Percentiles rank a stretch among this genome's conserved stretches.
These are phyloP conservation scores for Entelexis paramagnoliae DNA, from an alignment of 1,139 yeast genomes.

Conservation along the genomic window DNA sequence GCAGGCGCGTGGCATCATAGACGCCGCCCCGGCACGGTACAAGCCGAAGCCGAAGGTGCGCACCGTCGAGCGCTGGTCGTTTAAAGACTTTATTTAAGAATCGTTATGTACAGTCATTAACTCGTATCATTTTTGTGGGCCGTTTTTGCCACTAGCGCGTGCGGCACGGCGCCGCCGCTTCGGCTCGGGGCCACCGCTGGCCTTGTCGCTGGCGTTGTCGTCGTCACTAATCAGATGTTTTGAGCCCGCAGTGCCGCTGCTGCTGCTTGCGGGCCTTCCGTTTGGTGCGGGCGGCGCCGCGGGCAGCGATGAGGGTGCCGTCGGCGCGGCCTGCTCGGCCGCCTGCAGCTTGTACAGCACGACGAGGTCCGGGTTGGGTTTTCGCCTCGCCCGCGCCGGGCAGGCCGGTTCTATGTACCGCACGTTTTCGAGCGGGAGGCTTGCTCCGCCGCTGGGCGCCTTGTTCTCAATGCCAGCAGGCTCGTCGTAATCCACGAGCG, in stretches of 20 bases:
- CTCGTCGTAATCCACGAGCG: background rate
- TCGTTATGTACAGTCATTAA: background rate
- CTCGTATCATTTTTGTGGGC: background rate
- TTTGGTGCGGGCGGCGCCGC: too few species aligned
- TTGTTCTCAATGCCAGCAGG: background rate
- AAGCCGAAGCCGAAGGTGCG: slow-evolving; percentile 41
- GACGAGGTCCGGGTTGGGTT: slow-evolving; percentile 12
- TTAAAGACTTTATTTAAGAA: slow-evolving; percentile 60
- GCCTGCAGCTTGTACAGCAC: slow-evolving; percentile 9
- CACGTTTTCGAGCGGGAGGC: background rate
- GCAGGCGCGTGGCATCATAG: slow-evolving; percentile 79
- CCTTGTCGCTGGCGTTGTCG: background rate
- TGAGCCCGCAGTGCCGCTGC: too few species aligned
- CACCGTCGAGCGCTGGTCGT: slow-evolving; percentile 52
- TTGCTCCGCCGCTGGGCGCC: background rate
- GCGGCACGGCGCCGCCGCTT: too few species aligned
- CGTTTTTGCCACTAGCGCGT: background rate
- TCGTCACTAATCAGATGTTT: background rate
- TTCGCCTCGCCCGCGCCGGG: slow-evolving; percentile 10
- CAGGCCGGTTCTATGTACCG: slow-evolving; percentile 16
- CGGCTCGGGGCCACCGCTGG: background rate
- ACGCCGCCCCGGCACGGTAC: slow-evolving; percentile 58
- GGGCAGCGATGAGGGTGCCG: too few species aligned
- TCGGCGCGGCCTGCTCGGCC: too few species aligned
- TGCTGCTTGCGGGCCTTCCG: too few species aligned